phyloP scores from a whole-genome alignment of 75 land plant species.

The Sequoiadendron giganteum region DNA sequence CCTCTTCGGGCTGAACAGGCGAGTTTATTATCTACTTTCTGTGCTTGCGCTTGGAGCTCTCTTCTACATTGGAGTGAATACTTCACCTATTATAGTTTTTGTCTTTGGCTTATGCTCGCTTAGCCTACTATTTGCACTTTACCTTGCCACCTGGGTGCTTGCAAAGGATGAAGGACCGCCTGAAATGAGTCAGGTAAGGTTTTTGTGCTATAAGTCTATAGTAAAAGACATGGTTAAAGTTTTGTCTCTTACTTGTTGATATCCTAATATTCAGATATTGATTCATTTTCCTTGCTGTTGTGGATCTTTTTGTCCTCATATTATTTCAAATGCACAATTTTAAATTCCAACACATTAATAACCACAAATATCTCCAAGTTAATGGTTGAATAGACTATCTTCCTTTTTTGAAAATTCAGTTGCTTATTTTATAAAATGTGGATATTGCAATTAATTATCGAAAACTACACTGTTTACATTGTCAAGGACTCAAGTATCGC shows the following conservation, averaged over 20 bases:
- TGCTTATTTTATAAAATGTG: not conserved
- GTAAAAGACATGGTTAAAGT: not conserved
- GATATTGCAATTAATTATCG: not conserved
- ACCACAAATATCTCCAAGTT: not conserved
- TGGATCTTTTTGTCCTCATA: not conserved
- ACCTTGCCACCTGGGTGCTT: slow-evolving; percentile 94
- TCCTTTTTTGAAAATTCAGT: not conserved
- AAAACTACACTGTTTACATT: not conserved
- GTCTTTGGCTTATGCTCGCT: slow-evolving; percentile 82
- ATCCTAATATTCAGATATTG: not conserved
- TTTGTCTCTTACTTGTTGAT: not conserved
- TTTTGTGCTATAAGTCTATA: not conserved
- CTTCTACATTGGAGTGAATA: slow-evolving; percentile 80
- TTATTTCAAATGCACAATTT: not conserved
- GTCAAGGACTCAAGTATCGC: not conserved
- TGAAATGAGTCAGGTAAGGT: slow-evolving; percentile 89
- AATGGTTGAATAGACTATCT: not conserved
- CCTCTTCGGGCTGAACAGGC: slow-evolving; percentile 58
- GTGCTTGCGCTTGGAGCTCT: slow-evolving; percentile 54
- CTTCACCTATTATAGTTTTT: slow-evolving; percentile 90
- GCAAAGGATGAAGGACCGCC: slow-evolving; percentile 99
- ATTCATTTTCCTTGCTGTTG: not conserved
- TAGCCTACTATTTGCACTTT: slow-evolving; percentile 78
- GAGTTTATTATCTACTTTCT: slow-evolving; percentile 70
- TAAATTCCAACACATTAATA: not conserved